Base-by-base conservation (phyloP, 805 yeast genomes). In the Hanseniaspora mollemarum region DNA sequence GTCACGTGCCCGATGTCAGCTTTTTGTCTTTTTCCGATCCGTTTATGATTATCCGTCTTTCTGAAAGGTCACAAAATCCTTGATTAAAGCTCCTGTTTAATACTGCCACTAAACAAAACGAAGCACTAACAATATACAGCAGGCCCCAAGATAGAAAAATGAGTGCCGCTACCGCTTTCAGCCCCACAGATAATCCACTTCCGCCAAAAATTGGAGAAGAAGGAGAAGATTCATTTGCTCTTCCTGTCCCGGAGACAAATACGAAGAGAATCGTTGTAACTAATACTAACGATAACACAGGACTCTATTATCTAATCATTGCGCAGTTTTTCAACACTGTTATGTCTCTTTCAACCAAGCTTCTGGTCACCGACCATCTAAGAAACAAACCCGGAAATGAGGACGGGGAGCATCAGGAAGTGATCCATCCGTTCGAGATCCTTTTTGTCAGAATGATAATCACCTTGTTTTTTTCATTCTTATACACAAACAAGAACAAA, bases 301-400 rank as follows among this genome's bases (percentile, higher is more conserved):
- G 95, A 0, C 63, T 83, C 22, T 60, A 74, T 6, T 68, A 82
- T 22, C 67, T 82, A 24, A 62, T 83, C 6, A 49, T 75, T 10
- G 74, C 88, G 2, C 90, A 83, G 60, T 70, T 84, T 46, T 82
- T 82, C 70, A 84, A 83, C 61, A 78, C 88, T 2, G 61, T 80
- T 25, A 86, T 86, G 95, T 74, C 81, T 5, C 73, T 81, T 6
- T 73, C 83, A 4, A 81, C 94, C 56, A 81, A 85, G 60, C 65
- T 86, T n/a, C 65, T 86, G 45, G 84, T 80, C 54, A 76, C 83
- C 1, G 84, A 81, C 56, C 68, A 73, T 16, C 15, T 46, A 21
- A 39, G 21, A 25, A 18, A 39, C 10, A n/a, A 25, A n/a, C 29
- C 24, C 7, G 29, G 28, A 15, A 37, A 25, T 21, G 78, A 72